Evolutionary conservation across 2,329 filamentous ascomycete genomes (phyloP).

Genomic region (Aspergillus floridensis): DNA sequence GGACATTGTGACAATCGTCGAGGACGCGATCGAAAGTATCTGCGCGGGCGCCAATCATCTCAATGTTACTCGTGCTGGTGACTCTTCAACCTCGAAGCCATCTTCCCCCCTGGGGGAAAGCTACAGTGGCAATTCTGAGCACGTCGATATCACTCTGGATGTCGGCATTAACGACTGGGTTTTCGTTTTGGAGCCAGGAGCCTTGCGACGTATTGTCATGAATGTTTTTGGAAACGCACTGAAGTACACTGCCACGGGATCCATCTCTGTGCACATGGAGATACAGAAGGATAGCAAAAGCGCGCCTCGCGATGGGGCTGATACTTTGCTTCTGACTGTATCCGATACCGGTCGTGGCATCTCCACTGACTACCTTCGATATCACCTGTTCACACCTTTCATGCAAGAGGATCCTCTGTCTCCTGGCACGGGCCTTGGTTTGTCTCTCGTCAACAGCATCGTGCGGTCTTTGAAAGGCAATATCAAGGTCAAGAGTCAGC

Average conservation of each 20-base stretch:
- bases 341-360: conserved; percentile 62
- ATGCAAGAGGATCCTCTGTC: conserved; percentile 57
- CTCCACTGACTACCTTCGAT: conserved; percentile 54
- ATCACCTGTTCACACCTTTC: conserved; percentile 59
- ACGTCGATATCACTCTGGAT: background rate
- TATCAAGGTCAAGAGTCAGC: conserved; percentile 52
- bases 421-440: conserved; percentile 59
- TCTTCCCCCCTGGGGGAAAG: background rate
- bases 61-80: background rate
- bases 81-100: background rate
- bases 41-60: conserved; percentile 26
- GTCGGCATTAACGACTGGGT: conserved; percentile 17
- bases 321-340: conserved; percentile 40
- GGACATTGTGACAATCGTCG: conserved; percentile 42
- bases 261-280: conserved; percentile 35
- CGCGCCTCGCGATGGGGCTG: background rate
- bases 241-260: conserved; percentile 44
- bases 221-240: conserved; percentile 49
- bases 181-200: conserved; percentile 46
- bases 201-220: conserved; percentile 47
- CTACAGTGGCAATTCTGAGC: background rate
- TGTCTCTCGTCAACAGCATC: conserved; percentile 59
- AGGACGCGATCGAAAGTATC: conserved; percentile 52
- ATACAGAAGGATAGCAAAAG: conserved; percentile 21
- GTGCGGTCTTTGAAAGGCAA: conserved; percentile 55